phyloP scores from a whole-genome alignment of 495 filamentous ascomycete genomes.

The Neurospora sublineolata region DNA sequence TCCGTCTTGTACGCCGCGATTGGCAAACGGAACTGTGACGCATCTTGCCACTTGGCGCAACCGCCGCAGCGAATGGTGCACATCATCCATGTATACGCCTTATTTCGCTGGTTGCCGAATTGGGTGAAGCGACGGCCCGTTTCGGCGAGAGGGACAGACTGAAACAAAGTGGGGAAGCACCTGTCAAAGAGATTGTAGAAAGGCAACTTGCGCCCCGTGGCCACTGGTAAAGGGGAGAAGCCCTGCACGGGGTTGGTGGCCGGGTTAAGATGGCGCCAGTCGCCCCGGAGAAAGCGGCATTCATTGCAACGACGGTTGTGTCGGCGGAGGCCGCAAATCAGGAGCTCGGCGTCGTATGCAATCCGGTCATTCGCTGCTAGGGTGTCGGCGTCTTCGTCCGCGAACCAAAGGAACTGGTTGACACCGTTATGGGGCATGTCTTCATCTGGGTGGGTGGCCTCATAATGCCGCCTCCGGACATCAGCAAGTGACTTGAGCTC shows the following conservation, averaged over 20 bases:
- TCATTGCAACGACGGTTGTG: conserved; percentile 8
- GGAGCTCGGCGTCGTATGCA: neutral
- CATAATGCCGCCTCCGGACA: neutral
- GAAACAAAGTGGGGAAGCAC: neutral
- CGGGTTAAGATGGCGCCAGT: neutral
- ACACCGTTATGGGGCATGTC: neutral
- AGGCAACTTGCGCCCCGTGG: neutral
- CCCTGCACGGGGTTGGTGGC: neutral
- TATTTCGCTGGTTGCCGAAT: neutral
- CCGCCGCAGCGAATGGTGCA: neutral
- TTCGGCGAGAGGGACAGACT: neutral
- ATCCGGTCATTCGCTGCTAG: neutral
- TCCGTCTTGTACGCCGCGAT: neutral
- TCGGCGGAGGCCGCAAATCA: conserved; percentile 3
- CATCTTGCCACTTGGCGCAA: conserved; percentile 4
- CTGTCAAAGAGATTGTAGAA: neutral
- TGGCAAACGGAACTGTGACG: neutral
- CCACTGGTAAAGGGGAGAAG: neutral
- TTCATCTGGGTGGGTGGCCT: neutral
- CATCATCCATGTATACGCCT: neutral
- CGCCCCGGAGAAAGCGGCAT: conserved; percentile 1
- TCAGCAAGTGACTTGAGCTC: neutral
- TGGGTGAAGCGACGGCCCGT: neutral
- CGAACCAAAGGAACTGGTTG: too few relatives aligned
- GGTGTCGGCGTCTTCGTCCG: too few relatives aligned